Conservation (phyloP, 805 yeast genomes). For the Kazachstania psychrophila region DNA sequence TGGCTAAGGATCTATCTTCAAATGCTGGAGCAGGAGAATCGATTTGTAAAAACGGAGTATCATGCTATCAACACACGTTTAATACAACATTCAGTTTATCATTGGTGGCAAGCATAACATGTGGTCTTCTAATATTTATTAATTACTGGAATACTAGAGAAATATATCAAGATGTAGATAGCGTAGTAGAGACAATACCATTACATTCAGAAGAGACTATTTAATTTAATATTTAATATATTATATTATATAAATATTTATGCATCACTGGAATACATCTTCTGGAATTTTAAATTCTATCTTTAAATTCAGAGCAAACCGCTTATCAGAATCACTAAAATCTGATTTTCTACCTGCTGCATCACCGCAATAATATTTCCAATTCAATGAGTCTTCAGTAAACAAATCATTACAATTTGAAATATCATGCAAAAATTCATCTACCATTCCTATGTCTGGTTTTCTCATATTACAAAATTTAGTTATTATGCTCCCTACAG, state of each 20-base stretch:
- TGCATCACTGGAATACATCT: conserved; percentile 36
- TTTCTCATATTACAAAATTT: conserved; percentile 45
- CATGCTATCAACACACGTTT: conserved; percentile 42
- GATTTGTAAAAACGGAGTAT: conserved; percentile 36
- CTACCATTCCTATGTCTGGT: conserved; percentile 76
- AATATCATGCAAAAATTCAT: conserved; percentile 38
- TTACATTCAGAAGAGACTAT: not conserved
- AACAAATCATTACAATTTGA: conserved; percentile 5
- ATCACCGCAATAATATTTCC: conserved; percentile 68
- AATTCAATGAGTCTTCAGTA: conserved; percentile 5
- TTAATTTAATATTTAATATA: not conserved
- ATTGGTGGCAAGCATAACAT: conserved; percentile 2
- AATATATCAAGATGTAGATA: not conserved
- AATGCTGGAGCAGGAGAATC: conserved; percentile 35
- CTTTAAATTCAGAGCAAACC: conserved; percentile 53
- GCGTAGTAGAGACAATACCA: not conserved
- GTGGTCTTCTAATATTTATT: not conserved
- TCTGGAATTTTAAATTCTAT: conserved; percentile 65
- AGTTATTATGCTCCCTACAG: too few relatives aligned
- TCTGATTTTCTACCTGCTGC: conserved; percentile 84
- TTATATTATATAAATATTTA: not conserved
- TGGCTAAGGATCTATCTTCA: conserved; percentile 46
- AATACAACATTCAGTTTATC: conserved; percentile 21
- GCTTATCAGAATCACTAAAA: conserved; percentile 68
- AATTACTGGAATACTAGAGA: not conserved